Conservation (phyloP, 2,329 filamentous ascomycete genomes). For the Fusarium tjaetaba region DNA sequence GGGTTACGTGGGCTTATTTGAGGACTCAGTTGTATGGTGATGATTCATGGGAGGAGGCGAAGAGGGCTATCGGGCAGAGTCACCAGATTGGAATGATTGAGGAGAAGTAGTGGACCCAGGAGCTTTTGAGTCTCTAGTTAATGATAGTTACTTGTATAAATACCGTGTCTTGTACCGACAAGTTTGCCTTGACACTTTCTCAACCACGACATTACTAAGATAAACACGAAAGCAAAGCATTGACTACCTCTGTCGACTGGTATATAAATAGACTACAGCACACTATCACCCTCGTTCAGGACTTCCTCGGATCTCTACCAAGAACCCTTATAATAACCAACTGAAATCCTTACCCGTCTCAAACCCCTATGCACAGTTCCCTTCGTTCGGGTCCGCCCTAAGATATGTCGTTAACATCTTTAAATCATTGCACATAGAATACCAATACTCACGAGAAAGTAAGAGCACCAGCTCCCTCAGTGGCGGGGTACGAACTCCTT, state of each 20-base stretch:
- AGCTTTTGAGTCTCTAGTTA: too few species aligned
- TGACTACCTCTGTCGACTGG: too few species aligned
- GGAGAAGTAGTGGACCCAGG: too few species aligned
- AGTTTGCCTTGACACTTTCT: too few species aligned
- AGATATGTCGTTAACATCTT: neutral
- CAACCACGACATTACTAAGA: too few species aligned
- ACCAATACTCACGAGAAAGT: neutral
- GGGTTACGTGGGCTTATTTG: constrained; percentile 41
- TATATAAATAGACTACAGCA: rapidly evolving
- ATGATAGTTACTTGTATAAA: too few species aligned
- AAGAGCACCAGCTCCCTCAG: neutral
- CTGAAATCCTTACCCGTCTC: rapidly evolving
- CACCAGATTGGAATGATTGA: constrained; percentile 34
- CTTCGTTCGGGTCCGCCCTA: neutral
- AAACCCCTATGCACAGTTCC: neutral
- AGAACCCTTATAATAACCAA: too few species aligned
- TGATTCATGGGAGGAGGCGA: constrained; percentile 32
- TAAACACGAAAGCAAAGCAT: too few species aligned
- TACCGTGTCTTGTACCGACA: too few species aligned
- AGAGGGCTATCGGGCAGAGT: constrained; percentile 19
- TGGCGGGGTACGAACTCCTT: neutral
- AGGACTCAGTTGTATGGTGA: constrained; percentile 35
- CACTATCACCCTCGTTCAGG: too few species aligned
- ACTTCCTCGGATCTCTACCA: too few species aligned
- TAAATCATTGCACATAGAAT: rapidly evolving